Conservation (phyloP, 2,329 filamentous ascomycete genomes). For the Diaporthe sp. region DNA sequence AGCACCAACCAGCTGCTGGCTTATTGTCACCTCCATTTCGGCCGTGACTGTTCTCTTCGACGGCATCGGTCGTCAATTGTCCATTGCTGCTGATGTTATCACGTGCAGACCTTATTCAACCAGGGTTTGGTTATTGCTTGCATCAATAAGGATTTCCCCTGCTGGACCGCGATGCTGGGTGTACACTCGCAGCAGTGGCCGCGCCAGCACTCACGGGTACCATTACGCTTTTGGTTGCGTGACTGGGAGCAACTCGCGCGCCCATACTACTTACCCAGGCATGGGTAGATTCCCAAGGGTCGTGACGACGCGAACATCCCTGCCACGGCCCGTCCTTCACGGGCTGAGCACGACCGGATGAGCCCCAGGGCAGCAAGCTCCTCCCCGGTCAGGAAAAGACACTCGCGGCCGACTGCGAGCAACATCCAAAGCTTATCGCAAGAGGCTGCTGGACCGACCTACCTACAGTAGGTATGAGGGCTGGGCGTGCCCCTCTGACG, state of each 20-base stretch:
- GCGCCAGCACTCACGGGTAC: conserved; percentile 1
- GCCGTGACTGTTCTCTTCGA: neutral
- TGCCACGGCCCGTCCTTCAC: conserved; percentile 8
- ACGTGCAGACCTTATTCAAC: neutral
- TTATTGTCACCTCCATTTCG: neutral
- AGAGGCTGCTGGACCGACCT: neutral
- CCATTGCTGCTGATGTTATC: neutral
- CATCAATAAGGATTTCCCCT: neutral
- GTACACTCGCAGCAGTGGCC: neutral
- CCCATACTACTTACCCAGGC: neutral
- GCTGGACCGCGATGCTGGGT: neutral
- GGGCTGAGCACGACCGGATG: conserved; percentile 10
- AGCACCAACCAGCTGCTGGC: neutral
- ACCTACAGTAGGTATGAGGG: neutral
- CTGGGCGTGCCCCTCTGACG: neutral
- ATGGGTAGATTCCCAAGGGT: neutral
- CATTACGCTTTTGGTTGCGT: conserved; percentile 4
- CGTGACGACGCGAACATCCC: conserved; percentile 21
- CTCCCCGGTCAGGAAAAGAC: neutral
- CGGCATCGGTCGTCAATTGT: neutral
- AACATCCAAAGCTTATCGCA: neutral
- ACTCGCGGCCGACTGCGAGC: neutral
- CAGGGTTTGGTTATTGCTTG: neutral
- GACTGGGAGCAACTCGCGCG: conserved; percentile 8
- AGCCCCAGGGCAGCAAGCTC: conserved; percentile 13